Evolutionary conservation across 2,329 filamentous ascomycete species (phyloP), one percentile per base, ranked within the genome.

Genomic region (Xylariales sp.): DNA sequence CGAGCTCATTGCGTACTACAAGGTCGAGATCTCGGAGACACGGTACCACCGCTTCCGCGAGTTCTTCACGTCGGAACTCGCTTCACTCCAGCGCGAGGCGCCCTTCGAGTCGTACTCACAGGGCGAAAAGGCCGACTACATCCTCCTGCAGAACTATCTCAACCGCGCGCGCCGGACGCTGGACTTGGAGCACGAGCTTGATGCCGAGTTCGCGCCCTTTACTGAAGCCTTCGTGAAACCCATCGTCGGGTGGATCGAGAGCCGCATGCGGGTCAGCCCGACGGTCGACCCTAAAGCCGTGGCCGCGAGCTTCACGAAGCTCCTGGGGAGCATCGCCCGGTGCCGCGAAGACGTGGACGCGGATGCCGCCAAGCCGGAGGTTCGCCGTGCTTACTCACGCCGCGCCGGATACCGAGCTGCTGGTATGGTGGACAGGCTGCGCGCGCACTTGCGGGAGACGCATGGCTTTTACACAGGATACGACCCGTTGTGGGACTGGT

Each of bases 401-500:
- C 60, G 63, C 10, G 63, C 57, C 4, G 71, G 71, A 0, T 70
- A 66, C 42, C 67, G 70, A 18, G 72, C 72, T 5, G 62, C 63
- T 4, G 63, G 63, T 13, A 63, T 62, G 1, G 51, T 74, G 0
- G 49, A 51, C 5, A 53, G 66, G 18, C 51, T 80, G 5, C 54
- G 58, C 0, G 35, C 23, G 0, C 62, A 67, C 33, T 53, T 80
- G 0, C 44, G 55, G 2, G 72, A 79, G 44, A 69, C 67, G 49
- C 67, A 62, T 38, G 41, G 33, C 0, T 81, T 78, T 48, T 79
- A 75, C 50, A 57, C 61, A 20, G 67, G 66, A 3, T 80, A 79
- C 45, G 71, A 80, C 43, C 74, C 76, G 1, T 40, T 64, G 12
- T 78, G 78, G 38, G 67, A 73, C 29, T 80, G 73, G 71, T 81